phyloP scores from a whole-genome alignment of 169 alveolate species.

The Cryptosporidium ryanae region DNA sequence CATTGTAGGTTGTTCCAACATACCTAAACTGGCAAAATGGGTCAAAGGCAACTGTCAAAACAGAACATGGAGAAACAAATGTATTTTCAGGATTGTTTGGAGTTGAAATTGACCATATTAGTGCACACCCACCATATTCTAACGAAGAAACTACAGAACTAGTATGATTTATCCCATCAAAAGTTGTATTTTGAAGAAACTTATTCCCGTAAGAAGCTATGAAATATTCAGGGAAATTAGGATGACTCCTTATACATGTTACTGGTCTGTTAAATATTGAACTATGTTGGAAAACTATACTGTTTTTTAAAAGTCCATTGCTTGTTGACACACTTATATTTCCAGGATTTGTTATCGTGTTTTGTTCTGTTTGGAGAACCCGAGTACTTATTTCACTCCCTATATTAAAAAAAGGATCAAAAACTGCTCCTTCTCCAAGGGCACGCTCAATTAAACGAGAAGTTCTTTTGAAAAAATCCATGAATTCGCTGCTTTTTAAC shows the following conservation, averaged over 20 bases:
- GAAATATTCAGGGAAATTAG: slow-evolving; percentile 65
- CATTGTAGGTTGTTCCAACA: slow-evolving; percentile 65
- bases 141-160: slow-evolving; percentile 1
- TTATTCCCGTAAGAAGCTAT: slow-evolving; percentile 53
- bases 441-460: slow-evolving; percentile 64
- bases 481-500: slow-evolving; percentile 67
- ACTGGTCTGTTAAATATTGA: slow-evolving; percentile 34
- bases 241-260: slow-evolving; percentile 55
- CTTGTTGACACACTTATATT: slow-evolving; percentile 35
- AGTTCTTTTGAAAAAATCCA: slow-evolving; percentile 53
- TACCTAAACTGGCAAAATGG: slow-evolving; percentile 45
- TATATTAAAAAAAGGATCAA: slow-evolving; percentile 65
- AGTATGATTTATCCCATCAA: slow-evolving; percentile 42
- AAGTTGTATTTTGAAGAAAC: slow-evolving; percentile 39
- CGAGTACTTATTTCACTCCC: slow-evolving; percentile 3
- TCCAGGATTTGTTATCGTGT: slow-evolving; percentile 39
- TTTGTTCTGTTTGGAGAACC: not conserved
- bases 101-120: slow-evolving; percentile 67
- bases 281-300: slow-evolving; percentile 48
- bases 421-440: slow-evolving; percentile 65
- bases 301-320: slow-evolving; percentile 58
- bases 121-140: slow-evolving; percentile 62
- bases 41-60: slow-evolving; percentile 31
- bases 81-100: slow-evolving; percentile 66
- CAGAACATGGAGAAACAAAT: slow-evolving; percentile 41